Base-by-base conservation (phyloP, 2,329 filamentous ascomycete species). In the Microcyclosporella mali region DNA sequence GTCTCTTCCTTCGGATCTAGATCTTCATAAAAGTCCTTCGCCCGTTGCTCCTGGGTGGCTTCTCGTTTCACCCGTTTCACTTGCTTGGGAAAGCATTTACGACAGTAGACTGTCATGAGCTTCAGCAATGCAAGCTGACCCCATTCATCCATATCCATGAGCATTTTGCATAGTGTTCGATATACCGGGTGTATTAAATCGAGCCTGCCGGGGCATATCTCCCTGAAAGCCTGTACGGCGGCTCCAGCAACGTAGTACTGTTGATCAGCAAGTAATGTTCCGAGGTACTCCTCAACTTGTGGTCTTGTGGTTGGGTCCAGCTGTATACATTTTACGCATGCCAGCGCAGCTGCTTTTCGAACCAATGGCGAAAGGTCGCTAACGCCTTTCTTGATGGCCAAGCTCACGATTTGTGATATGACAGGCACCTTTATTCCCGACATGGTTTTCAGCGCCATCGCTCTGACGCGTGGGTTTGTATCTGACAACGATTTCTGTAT, bases 71-170 rank as follows among this genome's bases (percentile, higher is more conserved):
- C 67, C 52, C 73, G 80, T 51, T 72, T 72, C 7, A 72, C 84
- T 60, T 77, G 76, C 42, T 75, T 74, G 0, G 92, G 89, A 56
- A 98, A 98, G 64, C 88, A 95, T 60, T 79, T 85, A 41, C 92
- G 79, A 2, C 86, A 81, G 64, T 98, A 98, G 16, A 81, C 71
- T 1, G 85, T 83, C 79, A 97, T 82, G 51, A 98, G 71, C 30
- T 81, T 78, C 55, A 98, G 62, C 2, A 85, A 85, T 2, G 88
- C 84, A 41, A 97, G 66, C 67, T 98, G 92, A 32, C 88, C 85
- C 92, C 92, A 98, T 67, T 98, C 92, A 60, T 98, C 92, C 92
- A 98, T 98, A 62, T 98, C 92, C 17, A 95, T 88, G 40, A 97
- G 70, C 70, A 95, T 95, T 64, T 81, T 86, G 50, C 94, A 82